A percentile compares a stretch with the other conserved stretches of the same genome.
Evolutionary conservation across 2,329 filamentous ascomycete species (phyloP).

Genomic region (Ascomycota sp.): DNA sequence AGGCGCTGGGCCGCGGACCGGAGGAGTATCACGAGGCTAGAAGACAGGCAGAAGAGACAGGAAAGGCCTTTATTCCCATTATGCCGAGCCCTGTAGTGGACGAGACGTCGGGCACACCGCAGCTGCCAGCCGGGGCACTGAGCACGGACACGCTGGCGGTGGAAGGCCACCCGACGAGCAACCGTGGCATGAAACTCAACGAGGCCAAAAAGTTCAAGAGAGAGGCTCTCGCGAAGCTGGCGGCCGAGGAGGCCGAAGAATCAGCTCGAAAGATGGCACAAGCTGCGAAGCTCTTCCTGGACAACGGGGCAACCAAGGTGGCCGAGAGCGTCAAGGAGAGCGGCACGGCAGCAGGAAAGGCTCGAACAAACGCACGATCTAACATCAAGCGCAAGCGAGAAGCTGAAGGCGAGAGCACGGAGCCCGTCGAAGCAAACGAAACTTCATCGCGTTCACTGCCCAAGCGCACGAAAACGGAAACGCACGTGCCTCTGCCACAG

Average conservation of each 20-base stretch:
- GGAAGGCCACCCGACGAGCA: conserved; percentile 44
- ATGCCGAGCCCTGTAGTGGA: conserved; percentile 19
- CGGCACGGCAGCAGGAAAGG: conserved; percentile 7
- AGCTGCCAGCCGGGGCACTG: conserved; percentile 38
- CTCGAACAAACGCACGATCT: conserved; percentile 11
- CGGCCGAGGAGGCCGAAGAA: conserved; percentile 40
- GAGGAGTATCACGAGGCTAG: conserved; percentile 42
- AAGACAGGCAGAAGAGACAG: conserved; percentile 43
- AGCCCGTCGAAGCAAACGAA: conserved; percentile 7
- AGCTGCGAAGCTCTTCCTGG: conserved; percentile 23
- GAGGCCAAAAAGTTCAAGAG: conserved; percentile 57
- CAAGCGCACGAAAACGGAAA: conserved; percentile 37
- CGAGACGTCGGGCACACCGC: conserved; percentile 27
- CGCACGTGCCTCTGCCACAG: conserved; percentile 28
- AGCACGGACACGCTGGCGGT: conserved; percentile 33
- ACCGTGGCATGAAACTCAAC: conserved; percentile 59
- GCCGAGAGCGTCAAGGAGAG: conserved; percentile 10
- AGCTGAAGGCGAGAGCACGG: conserved; percentile 11
- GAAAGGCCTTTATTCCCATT: conserved; percentile 34
- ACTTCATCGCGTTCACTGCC: conserved; percentile 16
- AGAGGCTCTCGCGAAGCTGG: conserved; percentile 39
- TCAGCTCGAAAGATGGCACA: conserved; percentile 31
- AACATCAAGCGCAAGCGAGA: conserved; percentile 26
- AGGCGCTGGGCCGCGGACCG: conserved; percentile 44
- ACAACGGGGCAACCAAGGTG: conserved; percentile 7